phyloP scores from a whole-genome alignment of 768 basidiomycete species.

The Mycena floridula region DNA sequence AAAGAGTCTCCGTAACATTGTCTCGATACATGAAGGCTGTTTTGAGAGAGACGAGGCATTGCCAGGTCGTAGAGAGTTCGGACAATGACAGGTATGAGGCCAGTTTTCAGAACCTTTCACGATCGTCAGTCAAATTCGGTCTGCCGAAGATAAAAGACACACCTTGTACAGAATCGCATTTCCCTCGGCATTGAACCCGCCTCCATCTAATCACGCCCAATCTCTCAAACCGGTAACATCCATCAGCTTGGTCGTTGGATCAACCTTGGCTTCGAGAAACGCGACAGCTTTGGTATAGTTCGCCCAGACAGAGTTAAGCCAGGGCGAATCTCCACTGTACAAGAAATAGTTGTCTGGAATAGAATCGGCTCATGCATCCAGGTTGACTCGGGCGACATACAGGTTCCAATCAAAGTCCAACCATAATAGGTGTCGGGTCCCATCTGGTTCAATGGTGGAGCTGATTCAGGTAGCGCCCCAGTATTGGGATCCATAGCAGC shows the following conservation, averaged over 20 bases:
- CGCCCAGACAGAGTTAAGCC: slow-evolving; percentile 44
- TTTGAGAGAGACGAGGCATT: slow-evolving; percentile 42
- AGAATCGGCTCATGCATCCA: no score
- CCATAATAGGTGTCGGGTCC: slow-evolving; percentile 52
- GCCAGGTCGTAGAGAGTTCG: slow-evolving; percentile 29
- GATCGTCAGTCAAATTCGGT: slow-evolving; percentile 27
- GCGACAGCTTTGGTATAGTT: slow-evolving; percentile 53
- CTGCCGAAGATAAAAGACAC: slow-evolving; percentile 1
- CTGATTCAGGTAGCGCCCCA: slow-evolving; percentile 52
- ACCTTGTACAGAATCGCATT: slow-evolving; percentile 51
- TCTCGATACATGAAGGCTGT: slow-evolving; percentile 46
- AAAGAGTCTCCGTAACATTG: slow-evolving; percentile 44
- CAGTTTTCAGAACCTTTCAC: slow-evolving; percentile 38
- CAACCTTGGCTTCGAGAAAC: slow-evolving; percentile 48
- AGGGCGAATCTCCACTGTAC: slow-evolving; percentile 45
- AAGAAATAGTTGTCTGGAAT: slow-evolving; percentile 48
- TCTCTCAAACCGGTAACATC: slow-evolving; percentile 52
- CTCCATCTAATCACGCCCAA: slow-evolving; percentile 51
- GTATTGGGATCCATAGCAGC: slow-evolving; percentile 43
- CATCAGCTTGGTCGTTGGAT: slow-evolving; percentile 41
- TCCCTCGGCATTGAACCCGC: slow-evolving; percentile 50
- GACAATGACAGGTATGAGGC: slow-evolving; percentile 24
- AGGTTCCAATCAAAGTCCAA: slow-evolving; percentile 55
- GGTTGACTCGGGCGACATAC: no score
- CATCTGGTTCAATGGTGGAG: slow-evolving; percentile 37